Conservation (phyloP, 2,329 filamentous ascomycete genomes). For the Tolypocladium guangdongense region DNA sequence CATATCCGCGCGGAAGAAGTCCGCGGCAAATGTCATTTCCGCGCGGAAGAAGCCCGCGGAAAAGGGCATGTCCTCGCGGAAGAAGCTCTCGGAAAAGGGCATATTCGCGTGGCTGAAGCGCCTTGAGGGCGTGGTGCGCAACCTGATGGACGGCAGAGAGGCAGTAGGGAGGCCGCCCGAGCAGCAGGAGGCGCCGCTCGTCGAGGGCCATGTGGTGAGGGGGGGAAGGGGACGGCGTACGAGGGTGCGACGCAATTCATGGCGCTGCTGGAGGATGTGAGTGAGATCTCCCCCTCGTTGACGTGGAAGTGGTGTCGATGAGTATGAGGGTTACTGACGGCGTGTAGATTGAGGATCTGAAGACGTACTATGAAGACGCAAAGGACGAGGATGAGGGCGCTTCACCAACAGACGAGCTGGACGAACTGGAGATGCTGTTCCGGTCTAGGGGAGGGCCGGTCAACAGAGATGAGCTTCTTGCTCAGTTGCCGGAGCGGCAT, state of each 20-base stretch:
- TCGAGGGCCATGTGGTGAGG: constrained; percentile 31
- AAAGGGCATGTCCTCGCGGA: too few relatives aligned
- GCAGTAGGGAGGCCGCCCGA: constrained; percentile 1
- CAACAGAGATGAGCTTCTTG: constrained; percentile 35
- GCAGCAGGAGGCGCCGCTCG: constrained; percentile 11
- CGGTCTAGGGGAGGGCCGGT: constrained; percentile 25
- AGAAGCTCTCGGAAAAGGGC: constrained; percentile 30
- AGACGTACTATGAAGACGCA: constrained; percentile 43
- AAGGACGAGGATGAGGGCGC: constrained; percentile 24
- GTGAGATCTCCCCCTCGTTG: constrained; percentile 8
- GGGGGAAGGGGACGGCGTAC: constrained; percentile 35
- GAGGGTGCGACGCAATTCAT: constrained; percentile 50
- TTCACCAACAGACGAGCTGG: constrained; percentile 20
- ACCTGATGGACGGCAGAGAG: constrained; percentile 34
- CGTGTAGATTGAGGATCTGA: constrained; percentile 45
- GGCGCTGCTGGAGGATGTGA: constrained; percentile 49
- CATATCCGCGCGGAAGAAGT: too few relatives aligned
- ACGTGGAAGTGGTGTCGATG: not conserved
- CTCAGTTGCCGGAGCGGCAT: constrained; percentile 32
- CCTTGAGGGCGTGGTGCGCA: constrained; percentile 47
- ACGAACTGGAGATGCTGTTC: constrained; percentile 32
- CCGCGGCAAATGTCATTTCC: too few relatives aligned
- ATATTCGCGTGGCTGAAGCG: constrained; percentile 44
- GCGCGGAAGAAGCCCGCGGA: too few relatives aligned
- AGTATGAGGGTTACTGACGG: constrained; percentile 2